Conservation (phyloP, 768 basidiomycete genomes). For the Rhodocollybia butyracea region DNA sequence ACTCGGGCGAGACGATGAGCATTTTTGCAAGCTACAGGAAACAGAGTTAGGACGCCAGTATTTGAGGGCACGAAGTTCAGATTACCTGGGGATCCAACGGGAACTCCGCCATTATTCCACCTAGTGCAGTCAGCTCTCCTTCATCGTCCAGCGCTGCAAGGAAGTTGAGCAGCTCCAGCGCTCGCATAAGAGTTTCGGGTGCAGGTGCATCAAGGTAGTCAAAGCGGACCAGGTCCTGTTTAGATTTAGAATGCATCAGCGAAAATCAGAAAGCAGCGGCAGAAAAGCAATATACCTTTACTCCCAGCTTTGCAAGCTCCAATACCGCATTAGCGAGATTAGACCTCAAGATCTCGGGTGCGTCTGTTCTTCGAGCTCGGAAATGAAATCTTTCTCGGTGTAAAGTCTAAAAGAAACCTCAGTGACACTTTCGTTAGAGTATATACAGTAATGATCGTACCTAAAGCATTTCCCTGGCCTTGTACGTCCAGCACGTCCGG, state of each 20-base stretch:
- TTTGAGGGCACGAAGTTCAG: neutral
- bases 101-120: slow-evolving; percentile 95
- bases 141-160: slow-evolving; percentile 92
- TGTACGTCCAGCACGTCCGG: slow-evolving; percentile 95
- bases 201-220: slow-evolving; percentile 93
- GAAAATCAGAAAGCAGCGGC: neutral
- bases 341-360: slow-evolving; percentile 90
- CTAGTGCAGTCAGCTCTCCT: slow-evolving; percentile 83
- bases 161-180: slow-evolving; percentile 90
- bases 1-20: slow-evolving; percentile 92
- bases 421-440: neutral
- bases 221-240: slow-evolving; percentile 80
- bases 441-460: neutral
- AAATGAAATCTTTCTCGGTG: slow-evolving; percentile 96
- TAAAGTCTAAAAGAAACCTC: slow-evolving; percentile 52
- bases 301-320: slow-evolving; percentile 90
- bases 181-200: slow-evolving; percentile 96
- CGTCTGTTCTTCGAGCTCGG: slow-evolving; percentile 94
- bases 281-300: slow-evolving; percentile 53
- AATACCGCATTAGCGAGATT: slow-evolving; percentile 93
- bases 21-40: slow-evolving; percentile 75
- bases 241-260: neutral
- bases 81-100: slow-evolving; percentile 94
- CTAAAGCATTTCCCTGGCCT: slow-evolving; percentile 94
- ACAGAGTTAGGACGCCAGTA: neutral